Base-by-base conservation (phyloP, 768 basidiomycete species). In the Boletales sp. region DNA sequence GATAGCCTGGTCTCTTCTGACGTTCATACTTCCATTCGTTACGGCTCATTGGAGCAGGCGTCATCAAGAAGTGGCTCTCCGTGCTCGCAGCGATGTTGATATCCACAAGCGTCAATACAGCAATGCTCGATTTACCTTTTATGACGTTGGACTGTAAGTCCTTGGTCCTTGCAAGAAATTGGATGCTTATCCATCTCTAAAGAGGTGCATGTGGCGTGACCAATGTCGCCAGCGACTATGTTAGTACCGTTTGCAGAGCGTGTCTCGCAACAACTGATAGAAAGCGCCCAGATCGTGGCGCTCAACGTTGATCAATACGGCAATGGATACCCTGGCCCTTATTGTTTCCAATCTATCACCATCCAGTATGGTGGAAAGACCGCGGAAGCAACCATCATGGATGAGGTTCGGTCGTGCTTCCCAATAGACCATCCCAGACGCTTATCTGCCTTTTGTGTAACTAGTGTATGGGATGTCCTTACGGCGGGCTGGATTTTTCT, bases 391-490 rank as follows among this genome's bases (percentile, higher is more conserved):
- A 65, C 55, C 2, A 80, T 91, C 58, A 73, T 75, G 69, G 88
- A 90, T 65, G 66, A 77, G 80, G 85, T 83, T 43, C 54, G 60
- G 43, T 49, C 50, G 31, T 40, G 14, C 45, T 17, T 15, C 15
- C 41, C 32, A n/a, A 34, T 24, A 29, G 42, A 10, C 34, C 17
- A 32, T 48, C 27, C 27, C 21, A 49, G 39, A 40, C 27, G 24
- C 40, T 47, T 24, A 46, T 45, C 17, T 44, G 1, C 15, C 15
- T 48, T 24, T 11, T 13, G 0, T 41, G 45, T 31, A 15, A 46
- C 18, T 53, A 86, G 80, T 89, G 87, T 63, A 80, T 81, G 40
- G 78, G 76, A 17, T 91, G 89, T 62, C 80, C 80, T 21, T 75
- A 63, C 31, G 77, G 74, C 24, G 87, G 80, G 37, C 76, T 90